These are phyloP conservation scores for Colletotrichum siamense DNA, from an alignment of 2,329 filamentous ascomycete species.

Conservation along the genomic window DNA sequence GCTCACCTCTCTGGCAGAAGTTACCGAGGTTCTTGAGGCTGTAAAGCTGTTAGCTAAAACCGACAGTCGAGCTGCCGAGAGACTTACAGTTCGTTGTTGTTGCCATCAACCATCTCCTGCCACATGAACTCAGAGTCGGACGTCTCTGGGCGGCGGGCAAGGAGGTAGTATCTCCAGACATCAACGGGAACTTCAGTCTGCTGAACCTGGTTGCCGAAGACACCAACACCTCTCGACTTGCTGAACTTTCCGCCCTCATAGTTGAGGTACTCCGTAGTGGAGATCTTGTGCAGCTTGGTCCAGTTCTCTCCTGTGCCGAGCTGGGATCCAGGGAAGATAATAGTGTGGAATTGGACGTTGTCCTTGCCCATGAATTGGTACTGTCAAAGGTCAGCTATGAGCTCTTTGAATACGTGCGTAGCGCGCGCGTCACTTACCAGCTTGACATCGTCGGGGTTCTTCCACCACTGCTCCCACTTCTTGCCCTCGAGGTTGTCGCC, in stretches of 20 bases:
- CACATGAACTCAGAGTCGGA: conserved; percentile 91
- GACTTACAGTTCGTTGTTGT: conserved; percentile 80
- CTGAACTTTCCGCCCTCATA: conserved; percentile 92
- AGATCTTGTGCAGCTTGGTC: conserved; percentile 89
- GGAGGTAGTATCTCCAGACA: conserved; percentile 93
- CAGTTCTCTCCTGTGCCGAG: conserved; percentile 84
- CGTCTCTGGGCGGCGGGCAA: conserved; percentile 84
- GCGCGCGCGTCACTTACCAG: conserved; percentile 43
- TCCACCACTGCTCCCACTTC: conserved; percentile 95
- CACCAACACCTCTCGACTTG: conserved; percentile 87
- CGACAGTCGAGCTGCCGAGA: neutral
- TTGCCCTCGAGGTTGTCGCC: conserved; percentile 49
- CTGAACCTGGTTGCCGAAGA: conserved; percentile 89
- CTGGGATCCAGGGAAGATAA: conserved; percentile 89
- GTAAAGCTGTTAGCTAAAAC: neutral
- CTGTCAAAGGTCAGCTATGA: neutral
- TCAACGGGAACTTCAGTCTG: conserved; percentile 84
- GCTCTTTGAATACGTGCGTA: neutral
- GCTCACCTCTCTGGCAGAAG: conserved; percentile 65
- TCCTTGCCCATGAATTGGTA: conserved; percentile 92
- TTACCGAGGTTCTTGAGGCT: conserved; percentile 73
- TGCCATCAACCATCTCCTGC: conserved; percentile 80
- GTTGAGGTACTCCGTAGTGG: conserved; percentile 85
- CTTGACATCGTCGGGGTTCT: conserved; percentile 83
- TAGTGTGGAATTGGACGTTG: conserved; percentile 78